These are phyloP conservation scores for Raffaelea deltoideospora DNA, from an alignment of 2,329 filamentous ascomycete species.

Conservation along the genomic window DNA sequence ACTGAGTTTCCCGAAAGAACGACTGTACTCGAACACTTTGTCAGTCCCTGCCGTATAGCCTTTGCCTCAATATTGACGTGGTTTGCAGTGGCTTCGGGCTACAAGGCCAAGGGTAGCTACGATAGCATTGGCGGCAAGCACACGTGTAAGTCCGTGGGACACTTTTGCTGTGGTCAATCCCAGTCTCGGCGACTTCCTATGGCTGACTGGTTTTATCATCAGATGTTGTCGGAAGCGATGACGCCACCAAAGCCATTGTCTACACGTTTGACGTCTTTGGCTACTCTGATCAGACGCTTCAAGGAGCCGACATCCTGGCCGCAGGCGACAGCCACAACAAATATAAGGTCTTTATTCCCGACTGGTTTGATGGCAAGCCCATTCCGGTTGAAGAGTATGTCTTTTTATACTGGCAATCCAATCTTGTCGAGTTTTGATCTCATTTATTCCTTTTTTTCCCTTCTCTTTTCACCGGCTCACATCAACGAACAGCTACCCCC, in stretches of 20 bases:
- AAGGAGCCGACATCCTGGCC: constrained; percentile 54
- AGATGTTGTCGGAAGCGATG: constrained; percentile 32
- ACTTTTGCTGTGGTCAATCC: no score
- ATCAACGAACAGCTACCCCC: constrained; percentile 47
- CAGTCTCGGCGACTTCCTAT: no score
- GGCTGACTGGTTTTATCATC: neutral
- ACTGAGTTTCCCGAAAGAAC: no score
- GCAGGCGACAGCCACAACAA: constrained; percentile 40
- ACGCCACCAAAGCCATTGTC: constrained; percentile 42
- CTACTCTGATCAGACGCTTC: constrained; percentile 54
- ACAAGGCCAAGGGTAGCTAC: constrained; percentile 29
- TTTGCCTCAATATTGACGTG: no score
- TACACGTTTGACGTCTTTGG: constrained; percentile 54
- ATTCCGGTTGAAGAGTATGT: no score
- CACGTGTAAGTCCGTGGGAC: constrained; percentile 30
- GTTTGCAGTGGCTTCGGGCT: constrained; percentile 24
- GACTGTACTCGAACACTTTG: neutral
- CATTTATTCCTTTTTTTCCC: no score
- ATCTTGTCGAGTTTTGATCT: no score
- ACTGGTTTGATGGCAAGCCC: constrained; percentile 76
- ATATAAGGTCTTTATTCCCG: constrained; percentile 81
- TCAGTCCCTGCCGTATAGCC: neutral
- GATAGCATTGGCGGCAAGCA: constrained; percentile 27
- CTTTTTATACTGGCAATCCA: no score
- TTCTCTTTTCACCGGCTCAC: no score